These are phyloP conservation scores for Hypseocharis bilobata DNA, from an alignment of 441 rosid species.

Conservation along the genomic window DNA sequence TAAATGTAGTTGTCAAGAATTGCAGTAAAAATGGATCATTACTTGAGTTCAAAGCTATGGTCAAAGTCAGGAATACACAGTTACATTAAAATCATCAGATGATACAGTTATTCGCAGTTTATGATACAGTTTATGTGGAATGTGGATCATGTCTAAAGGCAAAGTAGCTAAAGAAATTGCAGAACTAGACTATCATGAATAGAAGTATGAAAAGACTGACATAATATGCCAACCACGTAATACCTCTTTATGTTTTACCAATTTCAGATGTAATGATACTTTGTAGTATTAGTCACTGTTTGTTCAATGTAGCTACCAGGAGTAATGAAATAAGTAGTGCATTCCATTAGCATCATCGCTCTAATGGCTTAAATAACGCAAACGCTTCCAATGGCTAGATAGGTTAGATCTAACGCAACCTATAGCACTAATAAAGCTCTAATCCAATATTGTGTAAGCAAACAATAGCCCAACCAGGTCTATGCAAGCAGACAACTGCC, in stretches of 20 bases:
- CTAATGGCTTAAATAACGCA: not conserved
- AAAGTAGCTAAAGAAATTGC: too few species aligned
- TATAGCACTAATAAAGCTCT: too few species aligned
- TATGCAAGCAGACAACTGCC: not conserved
- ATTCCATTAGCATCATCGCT: not conserved
- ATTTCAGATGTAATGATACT: not conserved
- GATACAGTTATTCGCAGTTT: slow-evolving; percentile 19
- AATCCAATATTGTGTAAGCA: too few species aligned
- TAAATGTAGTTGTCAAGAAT: slow-evolving; percentile 19
- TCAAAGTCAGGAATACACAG: slow-evolving; percentile 15
- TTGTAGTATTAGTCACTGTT: too few species aligned
- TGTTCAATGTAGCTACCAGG: too few species aligned
- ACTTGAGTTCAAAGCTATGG: slow-evolving; percentile 21
- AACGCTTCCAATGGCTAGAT: not conserved
- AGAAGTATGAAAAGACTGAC: too few species aligned
- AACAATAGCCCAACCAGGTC: too few species aligned
- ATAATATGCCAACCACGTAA: not conserved
- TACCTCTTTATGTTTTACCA: not conserved
- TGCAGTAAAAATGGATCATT: slow-evolving; percentile 17
- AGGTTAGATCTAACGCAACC: too few species aligned
- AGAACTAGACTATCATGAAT: too few species aligned
- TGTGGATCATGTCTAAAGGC: too few species aligned
- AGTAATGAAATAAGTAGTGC: not conserved
- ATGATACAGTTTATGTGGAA: too few species aligned
- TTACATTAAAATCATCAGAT: slow-evolving; percentile 21